These are phyloP conservation scores for Trichoderma sp. DNA, from an alignment of 2,329 filamentous ascomycete genomes.

Conservation along the genomic window DNA sequence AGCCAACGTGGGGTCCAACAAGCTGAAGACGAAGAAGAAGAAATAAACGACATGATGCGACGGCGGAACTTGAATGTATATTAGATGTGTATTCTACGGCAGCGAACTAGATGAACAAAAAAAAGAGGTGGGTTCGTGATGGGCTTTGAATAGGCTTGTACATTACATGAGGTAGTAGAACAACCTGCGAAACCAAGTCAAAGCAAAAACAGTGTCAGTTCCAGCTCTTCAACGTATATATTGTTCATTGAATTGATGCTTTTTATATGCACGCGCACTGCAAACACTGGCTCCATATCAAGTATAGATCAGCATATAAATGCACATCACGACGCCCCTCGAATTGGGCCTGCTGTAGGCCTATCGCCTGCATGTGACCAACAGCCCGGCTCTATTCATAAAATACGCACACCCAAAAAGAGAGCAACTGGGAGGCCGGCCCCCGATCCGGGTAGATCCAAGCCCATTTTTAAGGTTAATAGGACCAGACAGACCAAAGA, in stretches of 20 bases:
- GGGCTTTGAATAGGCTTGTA: not conserved
- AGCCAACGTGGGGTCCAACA: conserved; percentile 63
- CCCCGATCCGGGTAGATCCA: conserved; percentile 4
- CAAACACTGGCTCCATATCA: not conserved
- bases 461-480: conserved; percentile 19
- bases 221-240: not conserved
- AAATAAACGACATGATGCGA: conserved; percentile 27
- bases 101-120: not conserved
- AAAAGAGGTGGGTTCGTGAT: not conserved
- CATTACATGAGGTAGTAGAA: not conserved
- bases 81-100: conserved; percentile 15
- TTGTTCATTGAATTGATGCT: not conserved
- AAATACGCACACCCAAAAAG: not conserved
- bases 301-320: not conserved
- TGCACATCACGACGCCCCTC: not conserved
- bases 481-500: not conserved
- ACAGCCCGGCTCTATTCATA: not conserved
- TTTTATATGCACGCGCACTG: not conserved
- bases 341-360: not conserved
- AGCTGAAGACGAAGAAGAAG: conserved; percentile 41
- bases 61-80: conserved; percentile 17
- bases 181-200: not conserved
- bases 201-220: not conserved
- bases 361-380: not conserved
- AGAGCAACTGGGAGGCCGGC: not conserved